Evolutionary conservation across 306 rosid genomes (phyloP).

Genomic region (Alnus rubra): DNA sequence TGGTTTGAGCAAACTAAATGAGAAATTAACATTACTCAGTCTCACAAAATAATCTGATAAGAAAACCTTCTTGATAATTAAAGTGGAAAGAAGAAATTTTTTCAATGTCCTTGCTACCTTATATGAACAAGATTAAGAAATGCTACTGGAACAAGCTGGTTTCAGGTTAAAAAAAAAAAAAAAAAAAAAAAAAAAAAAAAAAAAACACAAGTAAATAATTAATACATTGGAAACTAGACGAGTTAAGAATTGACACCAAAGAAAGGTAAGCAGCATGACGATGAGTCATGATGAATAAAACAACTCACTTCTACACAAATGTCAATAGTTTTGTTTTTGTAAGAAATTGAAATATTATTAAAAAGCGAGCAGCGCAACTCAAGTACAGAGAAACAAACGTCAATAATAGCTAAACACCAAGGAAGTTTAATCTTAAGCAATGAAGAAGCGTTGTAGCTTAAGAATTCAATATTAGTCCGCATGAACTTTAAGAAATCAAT

Average conservation of each 20-base stretch:
- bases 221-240: slow-evolving; percentile 12
- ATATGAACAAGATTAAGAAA: slow-evolving; percentile 76
- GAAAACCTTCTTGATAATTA: background rate
- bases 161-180: slow-evolving; percentile 62
- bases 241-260: slow-evolving; percentile 19
- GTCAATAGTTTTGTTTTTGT: too few relatives aligned
- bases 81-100: slow-evolving; percentile 7
- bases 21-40: slow-evolving; percentile 3
- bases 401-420: background rate
- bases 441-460: background rate
- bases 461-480: background rate
- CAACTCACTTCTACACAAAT: slow-evolving; percentile 4
- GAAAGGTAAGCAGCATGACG: slow-evolving; percentile 10
- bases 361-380: too few relatives aligned
- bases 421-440: background rate
- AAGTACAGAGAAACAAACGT: too few relatives aligned
- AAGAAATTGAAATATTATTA: too few relatives aligned
- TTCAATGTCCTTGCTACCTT: slow-evolving; percentile 57
- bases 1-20: background rate
- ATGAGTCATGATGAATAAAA: background rate
- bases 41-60: background rate
- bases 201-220: slow-evolving; percentile 33
- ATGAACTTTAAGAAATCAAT: background rate
- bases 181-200: slow-evolving; percentile 47
- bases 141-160: slow-evolving; percentile 91